Evolutionary conservation across 192 early-diverging fungal genomes (phyloP).

Genomic region (Podila horticola): DNA sequence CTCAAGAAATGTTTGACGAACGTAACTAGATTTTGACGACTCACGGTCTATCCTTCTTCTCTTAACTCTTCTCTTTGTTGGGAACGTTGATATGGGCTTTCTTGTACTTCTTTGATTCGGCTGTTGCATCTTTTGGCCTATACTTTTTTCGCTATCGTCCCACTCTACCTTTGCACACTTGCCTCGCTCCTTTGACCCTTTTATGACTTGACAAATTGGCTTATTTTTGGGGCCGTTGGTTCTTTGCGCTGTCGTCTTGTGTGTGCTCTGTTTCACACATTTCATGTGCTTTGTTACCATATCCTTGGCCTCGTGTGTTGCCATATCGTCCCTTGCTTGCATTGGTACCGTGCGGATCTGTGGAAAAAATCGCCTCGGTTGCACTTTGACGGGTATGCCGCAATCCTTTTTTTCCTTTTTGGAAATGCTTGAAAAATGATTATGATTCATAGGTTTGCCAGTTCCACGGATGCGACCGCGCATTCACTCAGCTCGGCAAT

Average conservation of each 20-base stretch:
- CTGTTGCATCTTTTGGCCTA: slow-evolving; percentile 13
- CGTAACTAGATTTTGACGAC: slow-evolving; percentile 50
- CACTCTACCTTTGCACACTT: slow-evolving; percentile 28
- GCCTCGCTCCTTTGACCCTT: slow-evolving; percentile 7
- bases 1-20: slow-evolving; percentile 51
- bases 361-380: slow-evolving; percentile 18
- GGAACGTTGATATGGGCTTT: slow-evolving; percentile 9
- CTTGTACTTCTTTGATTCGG: slow-evolving; percentile 1
- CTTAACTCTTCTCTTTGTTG: neutral
- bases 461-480: slow-evolving; percentile 68
- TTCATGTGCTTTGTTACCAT: slow-evolving; percentile 47
- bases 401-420: neutral
- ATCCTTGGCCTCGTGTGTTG: slow-evolving; percentile 1
- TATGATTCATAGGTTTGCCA: slow-evolving; percentile 69
- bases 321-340: neutral
- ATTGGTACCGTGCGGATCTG: slow-evolving; percentile 30
- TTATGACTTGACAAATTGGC: slow-evolving; percentile 8
- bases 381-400: slow-evolving; percentile 7
- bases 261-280: slow-evolving; percentile 17
- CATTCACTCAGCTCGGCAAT: slow-evolving; percentile 84
- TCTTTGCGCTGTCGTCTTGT: slow-evolving; percentile 48
- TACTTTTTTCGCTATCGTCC: slow-evolving; percentile 21
- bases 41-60: slow-evolving; percentile 46
- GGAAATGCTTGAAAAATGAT: slow-evolving; percentile 24
- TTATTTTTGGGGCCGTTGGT: slow-evolving; percentile 49